Percentiles rank a stretch among this genome's conserved stretches.
These are phyloP conservation scores for Zychaea mexicana DNA, from an alignment of 371 early-diverging fungal genomes.

Conservation along the genomic window DNA sequence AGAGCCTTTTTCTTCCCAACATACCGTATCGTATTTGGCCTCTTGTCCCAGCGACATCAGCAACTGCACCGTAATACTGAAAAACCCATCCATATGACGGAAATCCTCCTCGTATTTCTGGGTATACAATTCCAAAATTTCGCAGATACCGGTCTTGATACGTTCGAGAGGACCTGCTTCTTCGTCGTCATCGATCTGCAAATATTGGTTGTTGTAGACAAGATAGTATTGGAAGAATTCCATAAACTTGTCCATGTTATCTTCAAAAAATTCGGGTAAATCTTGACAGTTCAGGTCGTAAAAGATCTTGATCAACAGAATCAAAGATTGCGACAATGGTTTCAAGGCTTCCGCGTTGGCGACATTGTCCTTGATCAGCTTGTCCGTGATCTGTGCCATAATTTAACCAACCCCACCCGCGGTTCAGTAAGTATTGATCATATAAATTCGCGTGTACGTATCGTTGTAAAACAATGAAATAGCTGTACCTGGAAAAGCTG, in stretches of 20 bases:
- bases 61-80: slow-evolving; percentile 84
- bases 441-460: too few relatives aligned
- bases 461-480: too few relatives aligned
- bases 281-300: slow-evolving; percentile 94
- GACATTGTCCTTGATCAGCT: slow-evolving; percentile 69
- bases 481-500: slow-evolving; percentile 73
- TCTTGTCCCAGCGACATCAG: slow-evolving; percentile 72
- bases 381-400: slow-evolving; percentile 71
- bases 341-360: slow-evolving; percentile 65
- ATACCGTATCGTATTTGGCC: slow-evolving; percentile 80
- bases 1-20: neutral
- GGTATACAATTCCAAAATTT: slow-evolving; percentile 87
- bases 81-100: slow-evolving; percentile 73
- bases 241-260: slow-evolving; percentile 81
- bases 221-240: slow-evolving; percentile 84
- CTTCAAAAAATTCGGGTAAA: slow-evolving; percentile 95
- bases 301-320: slow-evolving; percentile 84
- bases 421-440: too few relatives aligned
- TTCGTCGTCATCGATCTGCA: slow-evolving; percentile 78
- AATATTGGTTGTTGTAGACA: slow-evolving; percentile 72
- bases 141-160: slow-evolving; percentile 88
- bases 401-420: too few relatives aligned
- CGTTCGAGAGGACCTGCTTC: slow-evolving; percentile 87
- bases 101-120: slow-evolving; percentile 92
- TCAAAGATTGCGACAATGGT: slow-evolving; percentile 74